These are phyloP conservation scores for Lodderomyces parapsilosis DNA, from an alignment of 1,139 yeast species.

Conservation along the genomic window DNA sequence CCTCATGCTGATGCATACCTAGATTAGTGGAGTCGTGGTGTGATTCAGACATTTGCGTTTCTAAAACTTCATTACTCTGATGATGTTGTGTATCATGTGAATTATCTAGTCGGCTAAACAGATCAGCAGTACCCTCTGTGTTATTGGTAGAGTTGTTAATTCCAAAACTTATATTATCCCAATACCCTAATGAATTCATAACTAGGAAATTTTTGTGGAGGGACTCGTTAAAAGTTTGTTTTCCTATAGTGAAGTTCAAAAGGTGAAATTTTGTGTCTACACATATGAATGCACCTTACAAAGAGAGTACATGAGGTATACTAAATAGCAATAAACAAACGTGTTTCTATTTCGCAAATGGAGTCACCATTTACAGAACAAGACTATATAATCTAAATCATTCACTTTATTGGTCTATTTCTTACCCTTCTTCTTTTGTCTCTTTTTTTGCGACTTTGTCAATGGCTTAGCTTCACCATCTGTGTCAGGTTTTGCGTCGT, in stretches of 20 bases:
- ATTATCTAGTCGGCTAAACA: background rate
- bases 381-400: background rate
- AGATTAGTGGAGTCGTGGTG: conserved; percentile 3
- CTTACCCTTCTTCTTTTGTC: conserved; percentile 9
- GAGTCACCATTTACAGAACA: background rate
- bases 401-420: background rate
- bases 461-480: conserved; percentile 8
- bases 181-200: conserved; percentile 30
- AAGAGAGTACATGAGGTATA: no score
- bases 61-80: background rate
- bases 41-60: conserved; percentile 1
- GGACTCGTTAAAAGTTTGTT: no score
- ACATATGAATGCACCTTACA: no score
- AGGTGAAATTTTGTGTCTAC: no score
- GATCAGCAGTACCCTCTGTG: background rate
- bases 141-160: background rate
- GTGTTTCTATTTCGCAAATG: background rate
- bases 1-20: conserved; percentile 25
- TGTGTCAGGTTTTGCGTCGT: conserved; percentile 1
- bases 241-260: no score
- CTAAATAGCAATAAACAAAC: no score
- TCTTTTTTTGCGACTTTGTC: conserved; percentile 10
- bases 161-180: conserved; percentile 23
- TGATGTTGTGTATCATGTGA: background rate
- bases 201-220: background rate